Evolutionary conservation across 257 asterid genomes (phyloP), one percentile per base, ranked within the genome.

Genomic region (Linderniella brevidens): DNA sequence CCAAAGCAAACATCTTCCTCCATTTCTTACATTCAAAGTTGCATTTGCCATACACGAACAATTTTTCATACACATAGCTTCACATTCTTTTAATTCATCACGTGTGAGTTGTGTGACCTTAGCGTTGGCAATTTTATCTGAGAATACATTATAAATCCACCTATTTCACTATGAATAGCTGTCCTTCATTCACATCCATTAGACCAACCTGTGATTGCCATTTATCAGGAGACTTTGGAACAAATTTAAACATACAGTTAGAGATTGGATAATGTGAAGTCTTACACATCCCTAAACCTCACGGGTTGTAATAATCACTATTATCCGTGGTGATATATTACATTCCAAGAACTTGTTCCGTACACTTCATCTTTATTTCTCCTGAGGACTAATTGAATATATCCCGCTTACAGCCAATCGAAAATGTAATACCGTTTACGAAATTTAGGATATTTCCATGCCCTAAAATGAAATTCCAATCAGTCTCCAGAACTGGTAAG

Each of bases 1-100:
- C 65, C 73, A 62, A 19, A 53, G 36, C 25, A 67, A 29, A 55
- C 73, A 67, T 7, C 73, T 40, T 12, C n/a, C 11, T 11, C 19
- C 9, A 9, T 25, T 25, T 25, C 52, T 54, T 8, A 58, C 37
- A 47, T 62, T 57, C 29, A 54, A 36, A 43, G 44, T 49, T n/a
- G 73, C 12, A 39, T 53, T 61, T 3, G 73, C 73, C 47, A 52
- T 53, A 19, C 69, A 67, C 14, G 50, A 53, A 18, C 73, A 67
- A 17, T 67, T 51, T 17, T 29, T 39, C 19, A n/a, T 35, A 48
- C 73, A 67, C 61, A 8, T 42, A 0, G 10, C 53, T 51, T 37
- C 13, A 47, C 73, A 62, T 17, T 54, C 69, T 17, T 54, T 65
- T 9, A 62, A 13, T 46, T 18, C 8, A 58, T 50, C 54, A 36